Conservation (phyloP, 768 basidiomycete genomes). For the Kwoniella sp. region DNA sequence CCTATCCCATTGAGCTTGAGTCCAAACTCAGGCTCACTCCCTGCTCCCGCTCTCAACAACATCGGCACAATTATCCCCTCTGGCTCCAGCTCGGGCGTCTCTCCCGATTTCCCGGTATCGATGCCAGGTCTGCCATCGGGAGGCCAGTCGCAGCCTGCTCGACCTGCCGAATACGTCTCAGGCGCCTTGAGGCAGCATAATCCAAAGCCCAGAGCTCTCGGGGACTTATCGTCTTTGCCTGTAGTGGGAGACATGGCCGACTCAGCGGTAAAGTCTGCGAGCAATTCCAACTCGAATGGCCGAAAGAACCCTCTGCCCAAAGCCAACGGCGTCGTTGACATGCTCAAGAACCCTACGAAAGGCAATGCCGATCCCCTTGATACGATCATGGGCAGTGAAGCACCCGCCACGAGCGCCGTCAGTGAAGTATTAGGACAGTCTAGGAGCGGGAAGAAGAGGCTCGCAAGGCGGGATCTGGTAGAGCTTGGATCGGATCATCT, state of each 20-base stretch:
- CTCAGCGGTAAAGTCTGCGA: neutral
- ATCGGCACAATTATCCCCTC: neutral
- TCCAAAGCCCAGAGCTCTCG: neutral
- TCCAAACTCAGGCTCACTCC: too few relatives aligned
- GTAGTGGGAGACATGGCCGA: neutral
- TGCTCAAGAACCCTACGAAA: neutral
- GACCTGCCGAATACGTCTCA: conserved; percentile 17
- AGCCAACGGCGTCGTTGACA: neutral
- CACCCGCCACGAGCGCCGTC: neutral
- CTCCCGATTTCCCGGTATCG: neutral
- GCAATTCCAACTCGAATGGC: neutral
- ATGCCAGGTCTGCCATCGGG: neutral
- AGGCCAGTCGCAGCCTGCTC: neutral
- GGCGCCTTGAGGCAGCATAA: conserved; percentile 6
- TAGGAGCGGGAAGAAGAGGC: conserved; percentile 4
- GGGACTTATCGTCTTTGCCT: neutral
- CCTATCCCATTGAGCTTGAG: neutral
- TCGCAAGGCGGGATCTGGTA: conserved; percentile 1
- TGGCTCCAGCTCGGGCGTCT: neutral
- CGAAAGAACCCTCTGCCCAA: neutral
- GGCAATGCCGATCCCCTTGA: neutral
- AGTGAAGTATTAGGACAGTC: neutral
- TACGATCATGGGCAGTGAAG: too few relatives aligned
- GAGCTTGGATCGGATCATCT: conserved; percentile 11
- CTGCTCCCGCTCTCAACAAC: neutral